phyloP scores from a whole-genome alignment of 257 asterid species.

The Forsythia viridissima region DNA sequence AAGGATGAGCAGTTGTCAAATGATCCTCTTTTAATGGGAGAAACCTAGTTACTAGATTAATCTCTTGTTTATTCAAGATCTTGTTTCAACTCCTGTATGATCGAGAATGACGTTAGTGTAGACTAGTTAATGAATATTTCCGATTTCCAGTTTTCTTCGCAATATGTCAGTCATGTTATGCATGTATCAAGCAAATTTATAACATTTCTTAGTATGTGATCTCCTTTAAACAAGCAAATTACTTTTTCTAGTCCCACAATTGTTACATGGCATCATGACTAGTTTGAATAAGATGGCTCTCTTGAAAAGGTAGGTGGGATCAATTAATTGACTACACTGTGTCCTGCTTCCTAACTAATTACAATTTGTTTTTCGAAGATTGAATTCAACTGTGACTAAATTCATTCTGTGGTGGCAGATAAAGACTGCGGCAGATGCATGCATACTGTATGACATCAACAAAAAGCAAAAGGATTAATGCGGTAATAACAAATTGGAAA shows the following conservation, averaged over 20 bases:
- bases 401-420: slow-evolving; percentile 53
- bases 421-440: slow-evolving; percentile 92
- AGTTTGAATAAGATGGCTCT: background rate
- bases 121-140: background rate
- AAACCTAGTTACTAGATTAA: background rate
- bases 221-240: background rate
- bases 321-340: background rate
- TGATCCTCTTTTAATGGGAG: background rate
- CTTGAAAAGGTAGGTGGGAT: background rate
- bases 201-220: background rate
- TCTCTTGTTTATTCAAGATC: background rate
- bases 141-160: background rate
- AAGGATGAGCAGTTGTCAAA: background rate
- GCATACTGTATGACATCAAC: slow-evolving; percentile 75
- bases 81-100: background rate
- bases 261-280: background rate
- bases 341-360: background rate
- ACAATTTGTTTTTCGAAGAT: background rate
- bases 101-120: background rate
- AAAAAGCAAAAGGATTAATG: slow-evolving; percentile 52
- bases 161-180: background rate
- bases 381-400: slow-evolving; percentile 13
- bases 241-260: background rate
- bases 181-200: background rate
- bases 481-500: background rate